phyloP scores from a whole-genome alignment of 345 rosid genomes.

The Rhizophora mangle region DNA sequence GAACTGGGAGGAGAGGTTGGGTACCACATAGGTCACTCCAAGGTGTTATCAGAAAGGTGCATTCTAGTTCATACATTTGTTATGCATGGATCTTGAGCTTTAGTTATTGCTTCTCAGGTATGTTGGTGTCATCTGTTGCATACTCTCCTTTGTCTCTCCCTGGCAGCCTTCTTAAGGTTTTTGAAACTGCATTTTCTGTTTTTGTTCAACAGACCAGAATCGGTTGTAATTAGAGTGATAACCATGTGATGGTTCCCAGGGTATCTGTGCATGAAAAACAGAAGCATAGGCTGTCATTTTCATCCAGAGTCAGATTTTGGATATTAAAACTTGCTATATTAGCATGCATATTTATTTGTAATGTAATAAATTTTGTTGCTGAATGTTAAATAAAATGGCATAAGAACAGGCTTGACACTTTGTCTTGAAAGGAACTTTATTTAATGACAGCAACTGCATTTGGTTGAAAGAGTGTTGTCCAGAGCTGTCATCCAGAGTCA shows the following conservation, averaged over 20 bases:
- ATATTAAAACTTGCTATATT: not conserved
- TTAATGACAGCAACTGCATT: too few species aligned
- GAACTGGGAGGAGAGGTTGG: constrained; percentile 87
- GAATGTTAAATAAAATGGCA: not conserved
- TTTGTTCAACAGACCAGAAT: not conserved
- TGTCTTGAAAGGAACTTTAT: not conserved
- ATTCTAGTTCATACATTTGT: not conserved
- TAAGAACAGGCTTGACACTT: not conserved
- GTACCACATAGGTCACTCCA: constrained; percentile 88
- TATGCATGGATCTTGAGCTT: not conserved
- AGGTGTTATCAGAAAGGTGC: constrained; percentile 61
- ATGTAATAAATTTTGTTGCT: not conserved
- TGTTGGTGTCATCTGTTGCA: not conserved
- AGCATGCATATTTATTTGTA: not conserved
- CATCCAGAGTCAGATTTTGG: not conserved
- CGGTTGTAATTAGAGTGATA: not conserved
- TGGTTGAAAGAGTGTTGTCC: not conserved
- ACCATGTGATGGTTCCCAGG: not conserved
- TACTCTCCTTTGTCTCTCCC: not conserved
- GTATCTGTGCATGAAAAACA: not conserved
- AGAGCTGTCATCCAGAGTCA: too few species aligned
- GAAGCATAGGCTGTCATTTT: not conserved
- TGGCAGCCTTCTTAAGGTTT: not conserved
- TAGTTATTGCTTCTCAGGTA: not conserved
- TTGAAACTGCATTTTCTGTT: not conserved